Evolutionary conservation across 2,329 filamentous ascomycete species (phyloP).

Genomic region (Trichoderma lentiforme): DNA sequence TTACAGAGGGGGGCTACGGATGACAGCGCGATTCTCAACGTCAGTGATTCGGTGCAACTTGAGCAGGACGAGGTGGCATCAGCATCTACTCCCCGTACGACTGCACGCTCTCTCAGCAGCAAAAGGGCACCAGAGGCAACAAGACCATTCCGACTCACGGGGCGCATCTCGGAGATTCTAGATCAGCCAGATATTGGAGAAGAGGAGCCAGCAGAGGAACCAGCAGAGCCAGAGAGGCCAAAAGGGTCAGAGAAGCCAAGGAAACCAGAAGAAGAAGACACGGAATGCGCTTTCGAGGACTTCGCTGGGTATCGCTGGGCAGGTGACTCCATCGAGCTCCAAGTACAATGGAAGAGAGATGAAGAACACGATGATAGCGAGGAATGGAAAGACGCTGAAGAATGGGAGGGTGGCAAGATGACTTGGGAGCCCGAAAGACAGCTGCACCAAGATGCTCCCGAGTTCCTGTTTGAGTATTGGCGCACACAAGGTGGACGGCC

Average conservation of each 20-base stretch:
- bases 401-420: slow-evolving; percentile 24
- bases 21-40: background rate
- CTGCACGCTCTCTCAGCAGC: background rate
- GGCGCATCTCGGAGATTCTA: background rate
- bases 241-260: background rate
- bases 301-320: slow-evolving; percentile 31
- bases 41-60: background rate
- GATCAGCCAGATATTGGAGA: background rate
- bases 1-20: background rate
- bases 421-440: slow-evolving; percentile 36
- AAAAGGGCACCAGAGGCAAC: background rate
- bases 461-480: slow-evolving; percentile 35
- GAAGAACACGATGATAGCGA: background rate
- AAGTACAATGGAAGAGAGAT: slow-evolving; percentile 28
- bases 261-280: background rate
- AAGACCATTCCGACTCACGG: background rate
- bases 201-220: background rate
- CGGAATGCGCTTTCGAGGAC: slow-evolving; percentile 23
- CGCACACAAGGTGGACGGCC: slow-evolving; percentile 31
- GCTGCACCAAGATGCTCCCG: slow-evolving; percentile 33
- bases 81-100: background rate
- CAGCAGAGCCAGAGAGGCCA: too few relatives aligned
- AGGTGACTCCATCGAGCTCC: slow-evolving; percentile 29
- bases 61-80: background rate
- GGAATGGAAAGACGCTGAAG: background rate